Evolutionary conservation across 2,329 filamentous ascomycete species (phyloP).

Genomic region (Paraconiothyrium brasiliense): DNA sequence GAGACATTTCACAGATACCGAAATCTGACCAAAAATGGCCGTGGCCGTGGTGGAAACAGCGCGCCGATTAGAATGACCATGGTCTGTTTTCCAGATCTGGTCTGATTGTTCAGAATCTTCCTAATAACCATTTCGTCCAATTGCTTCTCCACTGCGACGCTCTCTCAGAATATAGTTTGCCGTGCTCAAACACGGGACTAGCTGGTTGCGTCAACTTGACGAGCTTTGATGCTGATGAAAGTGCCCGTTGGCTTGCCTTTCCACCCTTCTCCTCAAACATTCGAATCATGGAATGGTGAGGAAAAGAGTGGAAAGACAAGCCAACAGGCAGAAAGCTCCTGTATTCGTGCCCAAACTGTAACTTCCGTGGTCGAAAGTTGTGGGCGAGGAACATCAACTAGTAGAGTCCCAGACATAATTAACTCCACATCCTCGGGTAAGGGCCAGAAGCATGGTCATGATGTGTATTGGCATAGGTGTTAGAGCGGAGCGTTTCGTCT

Average conservation of each 20-base stretch:
- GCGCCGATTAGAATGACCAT: not conserved
- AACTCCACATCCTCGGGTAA: too few species aligned
- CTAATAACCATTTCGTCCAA: not conserved
- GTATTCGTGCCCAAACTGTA: too few species aligned
- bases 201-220: not conserved
- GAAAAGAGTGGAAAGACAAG: too few species aligned
- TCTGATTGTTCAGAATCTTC: not conserved
- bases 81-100: not conserved
- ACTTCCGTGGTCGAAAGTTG: too few species aligned
- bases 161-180: not conserved
- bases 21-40: not conserved
- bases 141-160: not conserved
- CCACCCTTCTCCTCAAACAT: not conserved
- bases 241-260: not conserved
- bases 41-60: not conserved
- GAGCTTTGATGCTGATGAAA: not conserved
- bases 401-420: too few species aligned
- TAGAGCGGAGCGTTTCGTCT: too few species aligned
- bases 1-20: not conserved
- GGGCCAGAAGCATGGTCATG: too few species aligned
- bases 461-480: too few species aligned
- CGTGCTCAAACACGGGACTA: not conserved
- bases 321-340: too few species aligned
- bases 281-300: too few species aligned
- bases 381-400: too few species aligned